Conservation (phyloP, 1,284 basidiomycete genomes). For the Moniliophthora roreri region DNA sequence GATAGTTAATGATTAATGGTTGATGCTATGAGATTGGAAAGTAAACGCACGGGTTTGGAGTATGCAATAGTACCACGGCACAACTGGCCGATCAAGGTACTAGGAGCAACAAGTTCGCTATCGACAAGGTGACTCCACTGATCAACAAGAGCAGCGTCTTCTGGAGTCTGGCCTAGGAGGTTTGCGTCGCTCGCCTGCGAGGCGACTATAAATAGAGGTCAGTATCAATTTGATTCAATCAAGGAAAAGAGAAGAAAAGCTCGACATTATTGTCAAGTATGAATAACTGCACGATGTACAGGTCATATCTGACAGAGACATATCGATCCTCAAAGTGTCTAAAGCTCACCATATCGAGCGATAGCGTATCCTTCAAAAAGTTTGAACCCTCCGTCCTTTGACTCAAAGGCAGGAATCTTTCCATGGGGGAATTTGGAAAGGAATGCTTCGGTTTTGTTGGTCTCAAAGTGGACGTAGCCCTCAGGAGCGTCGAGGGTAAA, state of each 20-base stretch:
- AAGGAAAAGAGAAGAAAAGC: constrained; percentile 25
- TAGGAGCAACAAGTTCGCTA: constrained; percentile 33
- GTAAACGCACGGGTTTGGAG: constrained; percentile 58
- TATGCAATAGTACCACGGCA: constrained; percentile 48
- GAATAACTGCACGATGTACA: constrained; percentile 51
- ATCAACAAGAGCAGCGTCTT: constrained; percentile 45
- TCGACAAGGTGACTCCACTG: constrained; percentile 49
- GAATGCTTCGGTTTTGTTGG: constrained; percentile 81
- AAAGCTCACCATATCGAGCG: constrained; percentile 83
- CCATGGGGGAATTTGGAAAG: constrained; percentile 79
- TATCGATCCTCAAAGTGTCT: not conserved
- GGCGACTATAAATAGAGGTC: constrained; percentile 59
- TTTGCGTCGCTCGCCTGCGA: constrained; percentile 41
- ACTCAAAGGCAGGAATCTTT: constrained; percentile 85
- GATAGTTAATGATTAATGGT: not conserved
- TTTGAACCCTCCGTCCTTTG: constrained; percentile 69
- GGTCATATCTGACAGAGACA: constrained; percentile 36
- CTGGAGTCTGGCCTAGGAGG: constrained; percentile 36
- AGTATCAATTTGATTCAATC: constrained; percentile 14
- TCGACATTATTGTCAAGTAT: constrained; percentile 68
- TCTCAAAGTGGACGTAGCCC: constrained; percentile 63
- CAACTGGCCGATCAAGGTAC: constrained; percentile 38
- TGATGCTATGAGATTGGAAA: constrained; percentile 2
- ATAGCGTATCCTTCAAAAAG: constrained; percentile 83
- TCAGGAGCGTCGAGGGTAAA: constrained; percentile 63